These are phyloP conservation scores for Lasiodiplodia gonubiensis DNA, from an alignment of 2,329 filamentous ascomycete genomes.

Conservation along the genomic window DNA sequence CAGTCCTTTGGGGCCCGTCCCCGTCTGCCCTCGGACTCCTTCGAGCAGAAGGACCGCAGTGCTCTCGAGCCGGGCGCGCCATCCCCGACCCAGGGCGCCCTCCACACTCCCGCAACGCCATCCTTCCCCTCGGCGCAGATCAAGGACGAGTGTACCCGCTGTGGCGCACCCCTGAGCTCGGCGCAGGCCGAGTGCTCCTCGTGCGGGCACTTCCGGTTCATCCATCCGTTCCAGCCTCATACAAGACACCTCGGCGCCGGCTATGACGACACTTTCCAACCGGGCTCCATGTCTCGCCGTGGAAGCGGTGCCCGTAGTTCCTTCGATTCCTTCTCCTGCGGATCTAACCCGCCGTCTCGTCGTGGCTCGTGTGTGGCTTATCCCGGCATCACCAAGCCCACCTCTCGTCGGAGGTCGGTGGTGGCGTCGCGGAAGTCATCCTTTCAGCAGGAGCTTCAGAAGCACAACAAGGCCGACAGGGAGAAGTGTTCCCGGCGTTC, in stretches of 20 bases:
- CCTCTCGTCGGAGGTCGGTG: constrained; percentile 4
- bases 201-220: constrained; percentile 21
- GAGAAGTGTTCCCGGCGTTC: constrained; percentile 18
- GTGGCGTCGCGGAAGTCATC: background rate
- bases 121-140: constrained; percentile 3
- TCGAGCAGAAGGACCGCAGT: constrained; percentile 10
- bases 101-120: constrained; percentile 15
- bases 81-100: constrained; percentile 2
- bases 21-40: constrained; percentile 18
- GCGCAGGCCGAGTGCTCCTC: constrained; percentile 21
- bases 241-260: constrained; percentile 15
- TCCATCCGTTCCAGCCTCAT: constrained; percentile 23
- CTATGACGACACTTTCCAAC: constrained; percentile 15
- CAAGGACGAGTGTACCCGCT: constrained; percentile 25
- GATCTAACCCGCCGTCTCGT: constrained; percentile 24
- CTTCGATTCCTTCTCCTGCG: constrained; percentile 13
- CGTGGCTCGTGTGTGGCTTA: constrained; percentile 18
- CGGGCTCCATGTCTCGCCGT: constrained; percentile 23
- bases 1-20: background rate
- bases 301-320: constrained; percentile 22
- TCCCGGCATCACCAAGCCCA: constrained; percentile 2
- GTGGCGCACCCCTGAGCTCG: constrained; percentile 24
- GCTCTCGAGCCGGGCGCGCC: constrained; percentile 8
- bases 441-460: constrained; percentile 12
- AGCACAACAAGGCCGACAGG: constrained; percentile 18